These are phyloP conservation scores for Cryphonectria parasitica DNA, from an alignment of 2,329 filamentous ascomycete genomes.

Conservation along the genomic window DNA sequence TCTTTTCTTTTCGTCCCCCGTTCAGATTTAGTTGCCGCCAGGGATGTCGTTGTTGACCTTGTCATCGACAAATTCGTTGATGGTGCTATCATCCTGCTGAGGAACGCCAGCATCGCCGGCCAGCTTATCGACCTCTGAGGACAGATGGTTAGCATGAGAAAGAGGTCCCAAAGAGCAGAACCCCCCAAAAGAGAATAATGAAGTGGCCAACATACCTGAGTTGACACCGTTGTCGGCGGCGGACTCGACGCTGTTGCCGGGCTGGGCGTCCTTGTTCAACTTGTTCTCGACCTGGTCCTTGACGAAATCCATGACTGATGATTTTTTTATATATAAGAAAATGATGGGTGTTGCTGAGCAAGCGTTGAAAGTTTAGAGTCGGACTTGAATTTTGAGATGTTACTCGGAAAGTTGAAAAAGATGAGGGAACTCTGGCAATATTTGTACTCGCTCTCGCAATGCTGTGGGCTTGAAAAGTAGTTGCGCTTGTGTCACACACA, in stretches of 20 bases:
- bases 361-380: no score
- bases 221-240: conserved; percentile 29
- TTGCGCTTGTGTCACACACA: background rate
- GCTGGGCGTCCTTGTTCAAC: conserved; percentile 31
- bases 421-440: background rate
- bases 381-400: background rate
- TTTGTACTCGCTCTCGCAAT: background rate
- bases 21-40: conserved; percentile 28
- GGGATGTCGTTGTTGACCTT: conserved; percentile 33
- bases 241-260: conserved; percentile 30
- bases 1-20: no score
- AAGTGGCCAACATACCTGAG: conserved; percentile 23
- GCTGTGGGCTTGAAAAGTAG: background rate
- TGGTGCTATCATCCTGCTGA: conserved; percentile 20
- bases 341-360: background rate
- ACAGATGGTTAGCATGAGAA: background rate
- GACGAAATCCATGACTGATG: conserved; percentile 22
- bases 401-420: background rate
- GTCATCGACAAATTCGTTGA: conserved; percentile 29
- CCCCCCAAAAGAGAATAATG: no score
- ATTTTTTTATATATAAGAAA: no score
- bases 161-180: no score
- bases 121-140: conserved; percentile 30
- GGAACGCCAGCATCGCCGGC: conserved; percentile 29
- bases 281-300: conserved; percentile 26